Evolutionary conservation across 78 protist genomes (phyloP).

Genomic region (Dictyostelium purpureum): DNA sequence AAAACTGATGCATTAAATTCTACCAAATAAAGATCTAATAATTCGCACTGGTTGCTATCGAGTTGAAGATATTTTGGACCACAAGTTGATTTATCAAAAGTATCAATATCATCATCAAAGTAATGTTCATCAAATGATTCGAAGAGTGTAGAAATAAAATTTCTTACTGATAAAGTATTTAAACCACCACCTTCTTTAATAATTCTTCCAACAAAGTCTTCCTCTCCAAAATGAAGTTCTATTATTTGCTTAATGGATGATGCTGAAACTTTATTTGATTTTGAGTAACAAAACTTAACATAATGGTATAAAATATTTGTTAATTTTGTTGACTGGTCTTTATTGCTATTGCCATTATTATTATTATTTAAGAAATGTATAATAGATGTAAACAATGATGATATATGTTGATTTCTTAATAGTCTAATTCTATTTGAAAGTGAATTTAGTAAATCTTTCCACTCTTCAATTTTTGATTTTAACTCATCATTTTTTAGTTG

Average conservation of each 20-base stretch:
- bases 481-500: neutral
- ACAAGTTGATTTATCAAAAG: neutral
- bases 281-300: neutral
- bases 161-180: neutral
- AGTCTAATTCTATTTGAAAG: neutral
- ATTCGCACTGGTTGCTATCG: neutral
- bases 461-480: neutral
- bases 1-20: neutral
- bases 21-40: neutral
- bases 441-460: neutral
- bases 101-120: neutral
- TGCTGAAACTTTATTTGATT: neutral
- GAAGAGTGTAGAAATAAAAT: neutral
- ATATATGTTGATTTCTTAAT: slow-evolving; percentile 8
- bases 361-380: neutral
- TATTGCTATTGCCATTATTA: too few relatives aligned
- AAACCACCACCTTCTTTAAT: too few relatives aligned
- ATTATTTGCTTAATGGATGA: too few relatives aligned
- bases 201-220: too few relatives aligned
- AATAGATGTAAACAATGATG: neutral
- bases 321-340: neutral
- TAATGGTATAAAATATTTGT: neutral
- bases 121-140: neutral
- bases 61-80: neutral
- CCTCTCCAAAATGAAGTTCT: too few relatives aligned